These are phyloP conservation scores for Paspalum notatum DNA, from an alignment of 176 grass and related monocot genomes.

Conservation along the genomic window DNA sequence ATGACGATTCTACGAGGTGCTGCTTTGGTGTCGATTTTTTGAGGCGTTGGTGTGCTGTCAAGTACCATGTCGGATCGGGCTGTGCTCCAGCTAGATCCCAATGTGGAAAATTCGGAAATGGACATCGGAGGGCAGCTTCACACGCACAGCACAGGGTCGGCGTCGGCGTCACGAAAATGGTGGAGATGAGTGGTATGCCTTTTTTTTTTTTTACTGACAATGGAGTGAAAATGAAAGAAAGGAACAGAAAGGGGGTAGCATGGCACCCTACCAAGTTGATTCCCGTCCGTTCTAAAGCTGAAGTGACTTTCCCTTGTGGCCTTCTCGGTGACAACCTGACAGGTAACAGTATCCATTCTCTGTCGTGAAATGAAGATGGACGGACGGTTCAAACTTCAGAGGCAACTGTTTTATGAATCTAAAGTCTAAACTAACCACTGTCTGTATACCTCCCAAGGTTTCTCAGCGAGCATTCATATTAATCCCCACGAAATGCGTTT, in stretches of 20 bases:
- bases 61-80: not conserved
- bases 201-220: not conserved
- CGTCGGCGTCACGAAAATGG: no score
- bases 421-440: no score
- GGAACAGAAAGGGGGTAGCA: not conserved
- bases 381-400: not conserved
- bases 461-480: no score
- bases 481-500: no score
- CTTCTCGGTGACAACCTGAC: not conserved
- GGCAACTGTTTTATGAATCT: no score
- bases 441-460: no score
- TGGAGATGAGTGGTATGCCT: not conserved
- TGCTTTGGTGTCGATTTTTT: not conserved
- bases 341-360: not conserved
- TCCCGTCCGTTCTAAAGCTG: not conserved
- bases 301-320: not conserved
- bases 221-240: conserved; percentile 15
- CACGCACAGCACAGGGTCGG: not conserved
- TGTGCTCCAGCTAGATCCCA: not conserved
- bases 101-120: not conserved
- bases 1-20: not conserved
- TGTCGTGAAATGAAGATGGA: not conserved
- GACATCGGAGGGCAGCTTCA: not conserved
- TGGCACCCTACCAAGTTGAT: not conserved
- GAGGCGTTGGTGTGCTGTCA: not conserved